Evolutionary conservation across 164 flowering plant species (phyloP), one percentile per base, ranked within the genome.

Genomic region (Cinnamomum micranthum): DNA sequence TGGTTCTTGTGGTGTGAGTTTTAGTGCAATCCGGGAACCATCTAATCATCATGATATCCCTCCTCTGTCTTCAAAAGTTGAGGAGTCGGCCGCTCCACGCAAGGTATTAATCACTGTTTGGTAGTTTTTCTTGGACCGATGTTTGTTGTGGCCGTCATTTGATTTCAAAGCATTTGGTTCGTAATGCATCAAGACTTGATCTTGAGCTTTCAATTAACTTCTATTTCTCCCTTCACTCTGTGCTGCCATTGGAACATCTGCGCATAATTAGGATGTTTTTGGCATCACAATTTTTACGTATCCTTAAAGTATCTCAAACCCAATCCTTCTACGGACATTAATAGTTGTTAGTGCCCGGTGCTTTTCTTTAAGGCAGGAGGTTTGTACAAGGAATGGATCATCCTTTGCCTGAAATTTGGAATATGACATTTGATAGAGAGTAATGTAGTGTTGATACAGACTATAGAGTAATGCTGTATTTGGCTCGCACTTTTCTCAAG

Each of bases 1-100:
- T 55, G 17, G 20, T 55, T 55, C n/a, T 2, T 20, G 41, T 41
- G 51, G 41, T 41, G 51, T 51, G 41, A 28, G 28, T 74, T 77
- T 76, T 80, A 90, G 95, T 73, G 22, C 78, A 67, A 75, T 68
- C 62, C 83, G 74, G 63, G 92, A 87, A 68, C 65, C 68, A 24
- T 4, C 69, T 64, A 76, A 35, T 35, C 50, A 69, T 81, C 47
- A 75, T 11, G 82, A 80, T 71, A 14, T 70, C 55, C 69, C 28
- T 62, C 65, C 70, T 55, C 79, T 79, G 65, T 73, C 81, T 64
- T 41, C 75, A 65, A 88, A 84, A 77, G 74, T 74, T 35, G 81
- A 76, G 64, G 91, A 87, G 76, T 88, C 87, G 73, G 83, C 81
- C 65, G 76, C 79, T 23, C 62, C 73, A 70, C 88, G 84, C 35